Evolutionary conservation across 495 filamentous ascomycete genomes (phyloP), one percentile per base, ranked within the genome.

Genomic region (Aspergillus saccharolyticus): DNA sequence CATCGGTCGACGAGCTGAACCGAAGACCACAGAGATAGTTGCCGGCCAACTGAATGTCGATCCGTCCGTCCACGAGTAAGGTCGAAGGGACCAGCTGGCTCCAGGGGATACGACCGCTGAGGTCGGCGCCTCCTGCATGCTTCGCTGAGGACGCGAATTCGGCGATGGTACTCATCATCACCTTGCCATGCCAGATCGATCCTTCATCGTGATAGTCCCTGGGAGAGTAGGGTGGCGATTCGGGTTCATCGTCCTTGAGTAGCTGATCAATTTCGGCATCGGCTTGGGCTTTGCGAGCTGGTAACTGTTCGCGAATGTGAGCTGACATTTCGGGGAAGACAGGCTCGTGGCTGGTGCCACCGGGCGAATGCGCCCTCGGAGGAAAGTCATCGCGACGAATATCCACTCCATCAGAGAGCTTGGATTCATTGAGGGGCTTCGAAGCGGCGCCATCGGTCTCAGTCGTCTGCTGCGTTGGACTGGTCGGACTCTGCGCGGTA

Each of bases 231-330:
- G 89, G 86, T 6, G 89, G 89, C 9, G 90, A 93, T 18, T 92
- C 87, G 22, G 82, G 83, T n/a, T 83, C 91, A 52, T 89, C 87
- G 57, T 96, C 91, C 63, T 89, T 85, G 4, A 98, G 80, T 47
- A 98, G 74, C 51, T 89, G 82, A 69, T 98, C 94, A 44, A 98
- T 91, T 57, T 98, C 94, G 16, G 90, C 83, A 69, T 98, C 94
- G 16, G 81, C 82, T 81, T 60, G 89, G 70, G 56, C 78, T 73
- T 60, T 72, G 51, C 69, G 59, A 28, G 56, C 61, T 6, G 71
- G 76, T 9, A 78, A 66, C 16, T 76, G 72, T 52, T 78, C 70
- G 17, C 69, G 71, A 22, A 78, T 70, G 49, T 74, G 70, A 16
- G 72, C 61, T 15, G 72, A 61, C 33, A 77, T 66, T 59, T 78